Conservation (phyloP, 768 basidiomycete species). For the Serendipita sp. region DNA sequence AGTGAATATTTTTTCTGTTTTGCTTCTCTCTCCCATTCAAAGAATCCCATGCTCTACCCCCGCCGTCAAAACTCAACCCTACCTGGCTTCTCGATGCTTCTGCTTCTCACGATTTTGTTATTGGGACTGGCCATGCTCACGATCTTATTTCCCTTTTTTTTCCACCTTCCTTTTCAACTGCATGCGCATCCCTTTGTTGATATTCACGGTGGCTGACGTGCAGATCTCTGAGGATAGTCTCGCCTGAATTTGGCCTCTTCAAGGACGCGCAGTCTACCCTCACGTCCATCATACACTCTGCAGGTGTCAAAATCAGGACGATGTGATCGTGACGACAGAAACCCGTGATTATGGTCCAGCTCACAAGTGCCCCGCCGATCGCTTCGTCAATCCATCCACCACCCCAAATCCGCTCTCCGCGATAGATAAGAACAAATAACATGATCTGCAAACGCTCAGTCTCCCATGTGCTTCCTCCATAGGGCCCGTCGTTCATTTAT, state of each 20-base stretch:
- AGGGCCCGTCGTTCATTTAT: neutral
- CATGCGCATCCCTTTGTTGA: neutral
- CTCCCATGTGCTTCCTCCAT: neutral
- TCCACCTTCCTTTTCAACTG: neutral
- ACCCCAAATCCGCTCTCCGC: neutral
- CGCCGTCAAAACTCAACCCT: too few relatives aligned
- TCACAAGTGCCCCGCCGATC: neutral
- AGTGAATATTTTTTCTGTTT: neutral
- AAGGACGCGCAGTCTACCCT: neutral
- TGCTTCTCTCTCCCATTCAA: neutral
- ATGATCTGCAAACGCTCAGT: neutral
- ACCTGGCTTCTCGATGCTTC: neutral
- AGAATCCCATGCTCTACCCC: neutral
- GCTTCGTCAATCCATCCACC: neutral
- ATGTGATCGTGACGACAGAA: neutral
- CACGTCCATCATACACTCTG: neutral
- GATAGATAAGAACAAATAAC: neutral
- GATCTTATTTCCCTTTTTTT: neutral
- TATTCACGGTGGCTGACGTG: neutral
- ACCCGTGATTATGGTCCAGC: neutral
- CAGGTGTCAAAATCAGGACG: neutral
- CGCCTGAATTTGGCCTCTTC: constrained; percentile 4
- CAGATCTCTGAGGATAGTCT: neutral
- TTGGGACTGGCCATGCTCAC: neutral
- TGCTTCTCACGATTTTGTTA: neutral